These are phyloP conservation scores for Trypanosoma vivax DNA, from an alignment of 208 protist genomes.

Conservation along the genomic window DNA sequence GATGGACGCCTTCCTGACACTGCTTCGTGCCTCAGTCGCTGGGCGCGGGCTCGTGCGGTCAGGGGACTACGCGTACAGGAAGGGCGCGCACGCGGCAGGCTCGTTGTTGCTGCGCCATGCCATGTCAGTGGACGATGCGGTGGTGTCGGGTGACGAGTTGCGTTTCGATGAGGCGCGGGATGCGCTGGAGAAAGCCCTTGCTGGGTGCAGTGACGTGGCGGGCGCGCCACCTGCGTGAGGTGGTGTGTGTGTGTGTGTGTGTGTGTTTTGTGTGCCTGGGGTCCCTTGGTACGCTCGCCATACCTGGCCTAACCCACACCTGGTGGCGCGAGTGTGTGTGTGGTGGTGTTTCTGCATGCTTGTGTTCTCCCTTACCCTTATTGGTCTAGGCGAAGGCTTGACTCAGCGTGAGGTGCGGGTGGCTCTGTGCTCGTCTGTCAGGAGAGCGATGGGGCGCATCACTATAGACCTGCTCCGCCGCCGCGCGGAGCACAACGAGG, in stretches of 20 bases:
- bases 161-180: slow-evolving; percentile 51
- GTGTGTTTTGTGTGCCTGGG: neutral
- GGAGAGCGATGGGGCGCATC: slow-evolving; percentile 64
- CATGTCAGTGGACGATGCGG: slow-evolving; percentile 53
- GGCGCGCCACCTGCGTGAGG: neutral
- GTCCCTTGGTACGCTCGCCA: neutral
- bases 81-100: slow-evolving; percentile 10
- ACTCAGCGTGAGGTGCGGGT: neutral
- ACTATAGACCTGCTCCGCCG: slow-evolving; percentile 91
- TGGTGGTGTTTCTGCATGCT: neutral
- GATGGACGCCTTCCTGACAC: slow-evolving; percentile 80
- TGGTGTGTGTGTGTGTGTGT: neutral
- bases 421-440: neutral
- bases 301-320: neutral
- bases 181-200: slow-evolving; percentile 37
- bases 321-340: neutral
- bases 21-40: slow-evolving; percentile 57
- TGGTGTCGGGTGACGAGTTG: slow-evolving; percentile 58
- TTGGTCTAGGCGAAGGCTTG: neutral
- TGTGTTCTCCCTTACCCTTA: slow-evolving; percentile 12
- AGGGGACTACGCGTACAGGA: slow-evolving; percentile 47
- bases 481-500: slow-evolving; percentile 96
- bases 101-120: slow-evolving; percentile 39
- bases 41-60: slow-evolving; percentile 65
- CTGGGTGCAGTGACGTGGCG: neutral